Evolutionary conservation across 306 rosid species (phyloP).

Genomic region (Vachellia pachyceras): DNA sequence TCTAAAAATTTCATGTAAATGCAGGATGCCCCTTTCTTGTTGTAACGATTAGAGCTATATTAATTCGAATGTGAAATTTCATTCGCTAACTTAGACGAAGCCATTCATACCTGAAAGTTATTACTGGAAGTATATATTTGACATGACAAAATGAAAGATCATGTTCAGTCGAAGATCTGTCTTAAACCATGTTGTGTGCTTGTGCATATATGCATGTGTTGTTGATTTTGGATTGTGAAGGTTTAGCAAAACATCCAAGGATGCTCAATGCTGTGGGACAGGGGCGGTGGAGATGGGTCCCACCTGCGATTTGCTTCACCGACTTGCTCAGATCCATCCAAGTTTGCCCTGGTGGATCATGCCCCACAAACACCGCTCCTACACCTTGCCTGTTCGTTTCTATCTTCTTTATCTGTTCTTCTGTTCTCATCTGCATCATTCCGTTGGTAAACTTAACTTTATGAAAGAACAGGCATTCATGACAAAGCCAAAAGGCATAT

Average conservation of each 20-base stretch:
- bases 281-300: conserved; percentile 53
- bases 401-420: no score
- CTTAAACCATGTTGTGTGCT: not conserved
- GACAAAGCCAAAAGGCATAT: not conserved
- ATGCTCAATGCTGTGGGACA: conserved; percentile 60
- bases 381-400: no score
- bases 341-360: not conserved
- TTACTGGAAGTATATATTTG: not conserved
- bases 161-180: not conserved
- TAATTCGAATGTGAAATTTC: not conserved
- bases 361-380: conserved; percentile 12
- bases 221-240: conserved; percentile 34
- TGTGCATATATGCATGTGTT: not conserved
- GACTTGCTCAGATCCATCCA: conserved; percentile 48
- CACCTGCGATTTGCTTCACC: conserved; percentile 32
- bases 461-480: not conserved
- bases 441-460: not conserved
- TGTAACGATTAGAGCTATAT: not conserved
- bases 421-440: not conserved
- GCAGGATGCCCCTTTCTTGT: not conserved
- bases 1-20: no score
- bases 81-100: not conserved
- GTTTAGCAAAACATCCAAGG: conserved; percentile 38
- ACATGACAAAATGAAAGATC: not conserved
- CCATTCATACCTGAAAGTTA: not conserved